Base-by-base conservation (phyloP, 805 yeast species). In the Lipomyces starkeyi region DNA sequence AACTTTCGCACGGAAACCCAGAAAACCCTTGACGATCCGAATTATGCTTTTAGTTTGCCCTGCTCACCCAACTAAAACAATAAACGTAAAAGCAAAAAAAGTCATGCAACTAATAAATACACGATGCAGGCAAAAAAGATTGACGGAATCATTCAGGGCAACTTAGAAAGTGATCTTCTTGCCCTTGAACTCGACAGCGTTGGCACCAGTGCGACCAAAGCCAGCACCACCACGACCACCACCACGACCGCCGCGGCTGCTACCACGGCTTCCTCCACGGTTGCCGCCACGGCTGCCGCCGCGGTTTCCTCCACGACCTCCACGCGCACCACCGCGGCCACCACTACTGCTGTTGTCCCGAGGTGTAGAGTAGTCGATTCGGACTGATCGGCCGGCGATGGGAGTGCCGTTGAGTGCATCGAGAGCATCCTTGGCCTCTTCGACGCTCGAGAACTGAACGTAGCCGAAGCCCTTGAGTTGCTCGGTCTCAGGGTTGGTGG, bases 401-500 rank as follows among this genome's bases (percentile, higher is more conserved):
- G 88, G 86, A 80, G 89, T 90, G 79, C 98, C 98, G 80, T 91
- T 91, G 82, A 93, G 81, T 66, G 90, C 93, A 73, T 89, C 92
- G 72, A 91, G 82, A 65, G 98, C 98, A 70, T 88, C 86, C 81
- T 89, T 86, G 75, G 99, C 98, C 80, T 91, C 97, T 58, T 93
- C 98, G 73, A 91, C 84, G 67, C 89, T 85, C 58, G 90, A 84
- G 79, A 86, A 94, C 83, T 95, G 98, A 67, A 94, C 97, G 82
- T 95, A 95, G 74, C 98, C 99, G 83, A 95, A 95, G 75, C 99
- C 99, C 87, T 95, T 95, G 81, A 97, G 97, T 84, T 94, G 97
- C 81, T 93, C 97, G 73, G 98, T 93, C 81, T 94, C 98, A 78
- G 97, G 98, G 83, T 95, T 96, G 57, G 98, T 94, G 81, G 99